Conservation (phyloP, 805 yeast genomes). For the Metahyphopichia silvanorum region DNA sequence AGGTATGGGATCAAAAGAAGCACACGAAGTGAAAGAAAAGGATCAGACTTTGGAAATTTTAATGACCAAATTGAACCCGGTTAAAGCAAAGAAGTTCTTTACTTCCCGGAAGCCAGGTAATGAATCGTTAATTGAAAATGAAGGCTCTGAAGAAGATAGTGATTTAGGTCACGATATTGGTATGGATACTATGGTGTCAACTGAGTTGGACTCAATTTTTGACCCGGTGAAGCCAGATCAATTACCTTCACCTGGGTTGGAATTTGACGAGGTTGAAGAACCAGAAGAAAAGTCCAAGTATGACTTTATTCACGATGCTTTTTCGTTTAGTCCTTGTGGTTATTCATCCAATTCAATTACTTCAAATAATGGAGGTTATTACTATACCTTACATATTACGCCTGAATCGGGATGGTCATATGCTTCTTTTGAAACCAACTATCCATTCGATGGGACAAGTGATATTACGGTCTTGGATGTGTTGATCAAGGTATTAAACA, state of each 20-base stretch:
- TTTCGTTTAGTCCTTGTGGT: constrained; percentile 92
- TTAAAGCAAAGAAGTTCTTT: constrained; percentile 55
- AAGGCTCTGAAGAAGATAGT: constrained; percentile 48
- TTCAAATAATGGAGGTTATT: constrained; percentile 43
- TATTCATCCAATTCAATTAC: constrained; percentile 84
- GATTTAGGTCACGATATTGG: constrained; percentile 84
- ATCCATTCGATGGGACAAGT: constrained; percentile 43
- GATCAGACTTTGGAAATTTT: constrained; percentile 85
- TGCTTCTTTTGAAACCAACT: constrained; percentile 93
- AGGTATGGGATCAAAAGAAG: constrained; percentile 24
- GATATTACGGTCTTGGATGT: constrained; percentile 51
- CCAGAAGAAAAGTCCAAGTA: constrained; percentile 1
- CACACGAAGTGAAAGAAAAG: neutral
- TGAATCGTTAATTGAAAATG: constrained; percentile 31
- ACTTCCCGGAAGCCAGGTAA: constrained; percentile 47
- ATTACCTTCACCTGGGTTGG: constrained; percentile 35
- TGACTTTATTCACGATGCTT: constrained; percentile 69
- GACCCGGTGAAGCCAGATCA: constrained; percentile 9
- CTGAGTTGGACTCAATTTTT: constrained; percentile 63
- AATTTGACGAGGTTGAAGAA: constrained; percentile 14
- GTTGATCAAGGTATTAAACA: constrained; percentile 52
- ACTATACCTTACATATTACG: constrained; percentile 87
- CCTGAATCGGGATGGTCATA: constrained; percentile 95
- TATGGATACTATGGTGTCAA: constrained; percentile 55
- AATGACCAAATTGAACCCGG: constrained; percentile 78